Evolutionary conservation across 2,329 filamentous ascomycete genomes (phyloP).

Genomic region (Cladophialophora carrionii): DNA sequence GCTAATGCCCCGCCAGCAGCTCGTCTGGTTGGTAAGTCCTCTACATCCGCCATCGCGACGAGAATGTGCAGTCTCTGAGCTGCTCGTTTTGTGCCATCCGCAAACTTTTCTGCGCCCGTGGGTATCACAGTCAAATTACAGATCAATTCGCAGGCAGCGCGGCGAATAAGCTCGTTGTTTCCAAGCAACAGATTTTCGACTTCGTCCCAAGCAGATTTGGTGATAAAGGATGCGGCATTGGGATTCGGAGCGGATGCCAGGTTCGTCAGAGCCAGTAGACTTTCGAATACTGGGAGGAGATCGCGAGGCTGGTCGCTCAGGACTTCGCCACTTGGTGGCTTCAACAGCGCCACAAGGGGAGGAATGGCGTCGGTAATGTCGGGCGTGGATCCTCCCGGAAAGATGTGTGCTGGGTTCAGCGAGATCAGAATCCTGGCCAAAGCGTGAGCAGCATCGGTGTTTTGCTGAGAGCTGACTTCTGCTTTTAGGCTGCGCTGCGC

Average conservation of each 20-base stretch:
- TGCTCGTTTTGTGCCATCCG: slow-evolving; percentile 64
- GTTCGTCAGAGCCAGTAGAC: slow-evolving; percentile 89
- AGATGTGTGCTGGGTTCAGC: slow-evolving; percentile 80
- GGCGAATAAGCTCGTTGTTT: slow-evolving; percentile 73
- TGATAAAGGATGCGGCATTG: slow-evolving; percentile 66
- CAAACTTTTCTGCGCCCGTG: slow-evolving; percentile 51
- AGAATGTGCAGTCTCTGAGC: slow-evolving; percentile 78
- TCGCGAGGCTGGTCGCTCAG: slow-evolving; percentile 62
- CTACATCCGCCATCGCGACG: slow-evolving; percentile 82
- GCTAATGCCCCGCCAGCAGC: slow-evolving; percentile 89
- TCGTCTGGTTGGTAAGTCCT: slow-evolving; percentile 75
- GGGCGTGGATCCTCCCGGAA: slow-evolving; percentile 75
- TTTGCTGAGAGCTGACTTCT: slow-evolving; percentile 42
- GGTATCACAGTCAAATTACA: slow-evolving; percentile 73
- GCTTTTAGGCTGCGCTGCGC: slow-evolving; percentile 48
- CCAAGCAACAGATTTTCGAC: slow-evolving; percentile 84
- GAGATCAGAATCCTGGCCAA: slow-evolving; percentile 85
- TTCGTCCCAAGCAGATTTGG: slow-evolving; percentile 71
- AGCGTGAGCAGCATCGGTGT: slow-evolving; percentile 70
- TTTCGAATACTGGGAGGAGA: slow-evolving; percentile 86
- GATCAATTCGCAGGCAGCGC: slow-evolving; percentile 83
- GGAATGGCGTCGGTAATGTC: slow-evolving; percentile 77
- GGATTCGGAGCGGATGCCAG: slow-evolving; percentile 68
- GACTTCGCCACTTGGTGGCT: slow-evolving; percentile 42
- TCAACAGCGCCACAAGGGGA: slow-evolving; percentile 75